Percentiles rank a stretch among this genome's conserved stretches.
Evolutionary conservation across 148 eudicot species (phyloP).

Genomic region (Rhododendron molle): DNA sequence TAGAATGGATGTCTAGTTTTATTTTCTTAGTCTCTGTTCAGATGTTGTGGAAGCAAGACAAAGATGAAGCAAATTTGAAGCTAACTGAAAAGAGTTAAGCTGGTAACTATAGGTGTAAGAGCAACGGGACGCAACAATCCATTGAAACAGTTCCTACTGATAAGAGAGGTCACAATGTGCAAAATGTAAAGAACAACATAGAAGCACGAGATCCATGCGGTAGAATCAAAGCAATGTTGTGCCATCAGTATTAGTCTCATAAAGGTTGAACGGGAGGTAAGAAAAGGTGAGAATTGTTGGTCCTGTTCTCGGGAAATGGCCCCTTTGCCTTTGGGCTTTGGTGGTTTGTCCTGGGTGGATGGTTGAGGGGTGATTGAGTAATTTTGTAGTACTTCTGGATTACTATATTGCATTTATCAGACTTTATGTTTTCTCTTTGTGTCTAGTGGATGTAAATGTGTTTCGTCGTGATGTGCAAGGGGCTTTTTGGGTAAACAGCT

Average conservation of each 20-base stretch:
- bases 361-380: too few species aligned
- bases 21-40: neutral
- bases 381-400: too few species aligned
- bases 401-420: too few species aligned
- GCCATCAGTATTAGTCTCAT: neutral
- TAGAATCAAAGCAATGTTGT: neutral
- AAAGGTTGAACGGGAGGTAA: neutral
- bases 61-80: neutral
- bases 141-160: neutral
- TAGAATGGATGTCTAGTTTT: neutral
- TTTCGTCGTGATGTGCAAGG: too few species aligned
- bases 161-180: neutral
- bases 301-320: too few species aligned
- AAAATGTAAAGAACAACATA: neutral
- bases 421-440: too few species aligned
- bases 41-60: neutral
- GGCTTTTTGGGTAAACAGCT: too few species aligned
- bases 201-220: neutral
- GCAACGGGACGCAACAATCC: neutral
- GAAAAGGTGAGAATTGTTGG: too few species aligned
- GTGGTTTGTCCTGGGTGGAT: too few species aligned
- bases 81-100: neutral
- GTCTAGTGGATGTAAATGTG: too few species aligned
- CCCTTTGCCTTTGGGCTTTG: too few species aligned
- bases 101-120: neutral